phyloP scores from a whole-genome alignment of 1,284 basidiomycete species.

The Gymnopus androsaceus region DNA sequence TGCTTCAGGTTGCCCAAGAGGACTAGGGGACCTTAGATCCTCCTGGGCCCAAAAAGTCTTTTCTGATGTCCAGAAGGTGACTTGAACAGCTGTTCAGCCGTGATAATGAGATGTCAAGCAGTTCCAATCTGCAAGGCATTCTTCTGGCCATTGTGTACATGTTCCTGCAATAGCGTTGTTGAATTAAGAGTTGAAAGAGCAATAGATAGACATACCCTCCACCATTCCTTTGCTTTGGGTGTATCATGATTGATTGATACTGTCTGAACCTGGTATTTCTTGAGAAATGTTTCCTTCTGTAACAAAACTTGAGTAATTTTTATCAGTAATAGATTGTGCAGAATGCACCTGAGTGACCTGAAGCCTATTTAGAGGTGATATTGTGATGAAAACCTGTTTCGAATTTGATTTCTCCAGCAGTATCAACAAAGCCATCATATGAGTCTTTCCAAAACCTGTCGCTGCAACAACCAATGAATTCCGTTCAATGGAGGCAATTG shows the following conservation, averaged over 20 bases:
- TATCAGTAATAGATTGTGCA: not conserved
- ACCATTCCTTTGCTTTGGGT: constrained; percentile 22
- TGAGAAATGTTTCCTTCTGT: constrained; percentile 22
- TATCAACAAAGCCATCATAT: constrained; percentile 23
- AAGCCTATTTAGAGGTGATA: constrained; percentile 31
- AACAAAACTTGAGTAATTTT: not conserved
- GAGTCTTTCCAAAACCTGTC: constrained; percentile 30
- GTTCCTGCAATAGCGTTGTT: no score
- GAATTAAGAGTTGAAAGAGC: not conserved
- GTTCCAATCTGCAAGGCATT: not conserved
- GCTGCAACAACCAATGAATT: constrained; percentile 25
- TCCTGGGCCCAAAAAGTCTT: no score
- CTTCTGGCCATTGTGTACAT: not conserved
- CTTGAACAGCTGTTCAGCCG: no score
- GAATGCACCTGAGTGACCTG: constrained; percentile 25
- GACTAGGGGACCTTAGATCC: no score
- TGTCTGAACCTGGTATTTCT: constrained; percentile 25
- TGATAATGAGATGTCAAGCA: constrained; percentile 23
- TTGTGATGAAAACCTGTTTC: constrained; percentile 20
- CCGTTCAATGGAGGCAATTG: not conserved
- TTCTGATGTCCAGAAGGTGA: no score
- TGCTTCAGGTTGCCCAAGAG: no score
- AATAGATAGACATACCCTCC: constrained; percentile 23
- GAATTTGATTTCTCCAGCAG: constrained; percentile 21
- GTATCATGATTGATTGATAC: constrained; percentile 34